Evolutionary conservation across 768 basidiomycete species (phyloP).

Genomic region (Russula foetens): DNA sequence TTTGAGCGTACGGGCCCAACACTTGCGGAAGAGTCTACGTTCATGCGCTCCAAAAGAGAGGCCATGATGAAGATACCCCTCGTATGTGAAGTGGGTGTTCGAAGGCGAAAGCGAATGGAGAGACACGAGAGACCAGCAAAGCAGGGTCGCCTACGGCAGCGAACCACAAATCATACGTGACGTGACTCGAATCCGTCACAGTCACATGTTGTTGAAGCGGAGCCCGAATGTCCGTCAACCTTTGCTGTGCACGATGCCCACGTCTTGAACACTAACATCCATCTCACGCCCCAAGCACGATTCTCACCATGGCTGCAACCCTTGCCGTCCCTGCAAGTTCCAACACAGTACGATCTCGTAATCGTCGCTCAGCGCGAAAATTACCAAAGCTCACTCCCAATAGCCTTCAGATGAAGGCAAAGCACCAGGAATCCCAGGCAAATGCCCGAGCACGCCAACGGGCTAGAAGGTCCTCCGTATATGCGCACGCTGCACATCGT

Average conservation of each 20-base stretch:
- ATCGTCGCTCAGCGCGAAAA: not conserved
- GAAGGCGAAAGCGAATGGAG: not conserved
- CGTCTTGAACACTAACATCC: not conserved
- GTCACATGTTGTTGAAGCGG: constrained; percentile 9
- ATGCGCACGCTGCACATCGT: constrained; percentile 15
- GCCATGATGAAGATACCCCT: constrained; percentile 6
- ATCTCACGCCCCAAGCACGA: not conserved
- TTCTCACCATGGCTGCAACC: not conserved
- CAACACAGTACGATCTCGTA: not conserved
- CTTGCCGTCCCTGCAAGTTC: not conserved
- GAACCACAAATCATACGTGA: not conserved
- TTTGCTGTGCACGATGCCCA: not conserved
- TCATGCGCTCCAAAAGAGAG: constrained; percentile 21
- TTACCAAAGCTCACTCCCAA: not conserved
- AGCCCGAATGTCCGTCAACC: not conserved
- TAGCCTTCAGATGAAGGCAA: not conserved
- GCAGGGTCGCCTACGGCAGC: not conserved
- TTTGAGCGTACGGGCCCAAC: constrained; percentile 19
- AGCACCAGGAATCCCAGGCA: not conserved
- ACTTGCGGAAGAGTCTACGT: constrained; percentile 4
- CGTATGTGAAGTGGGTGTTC: not conserved
- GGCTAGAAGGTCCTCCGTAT: not conserved
- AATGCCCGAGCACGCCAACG: not conserved
- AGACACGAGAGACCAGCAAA: not conserved
- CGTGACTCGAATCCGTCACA: not conserved